phyloP scores from a whole-genome alignment of 108 stramenopile species.

The Stephanodiscus triporus region DNA sequence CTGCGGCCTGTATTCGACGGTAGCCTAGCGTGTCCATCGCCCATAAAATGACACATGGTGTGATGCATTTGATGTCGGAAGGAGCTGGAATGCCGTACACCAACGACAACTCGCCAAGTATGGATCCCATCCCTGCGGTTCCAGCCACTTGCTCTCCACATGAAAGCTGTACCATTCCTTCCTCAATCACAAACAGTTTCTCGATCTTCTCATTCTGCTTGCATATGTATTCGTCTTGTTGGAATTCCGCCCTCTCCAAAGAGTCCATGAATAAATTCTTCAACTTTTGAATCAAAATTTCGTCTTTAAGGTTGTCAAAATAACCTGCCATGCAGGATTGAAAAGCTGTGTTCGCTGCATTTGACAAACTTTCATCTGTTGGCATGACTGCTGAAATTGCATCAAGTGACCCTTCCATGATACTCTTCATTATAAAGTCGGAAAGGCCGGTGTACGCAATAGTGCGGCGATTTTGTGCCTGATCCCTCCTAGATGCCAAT shows the following conservation, averaged over 20 bases:
- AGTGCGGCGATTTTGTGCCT: slow-evolving; percentile 13
- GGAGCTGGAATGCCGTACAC: slow-evolving; percentile 52
- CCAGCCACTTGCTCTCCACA: slow-evolving; percentile 45
- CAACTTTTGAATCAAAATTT: slow-evolving; percentile 5
- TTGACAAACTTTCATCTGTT: slow-evolving; percentile 29
- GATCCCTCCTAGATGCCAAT: slow-evolving; percentile 33
- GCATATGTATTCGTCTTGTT: slow-evolving; percentile 38
- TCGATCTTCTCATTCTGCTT: slow-evolving; percentile 47
- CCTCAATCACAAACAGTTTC: slow-evolving; percentile 51
- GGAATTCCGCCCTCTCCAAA: slow-evolving; percentile 37
- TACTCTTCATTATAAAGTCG: slow-evolving; percentile 50
- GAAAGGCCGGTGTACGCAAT: slow-evolving; percentile 31
- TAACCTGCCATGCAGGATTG: slow-evolving; percentile 49
- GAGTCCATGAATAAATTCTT: slow-evolving; percentile 49
- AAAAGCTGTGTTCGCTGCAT: slow-evolving; percentile 37
- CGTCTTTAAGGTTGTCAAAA: slow-evolving; percentile 32
- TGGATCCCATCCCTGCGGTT: slow-evolving; percentile 34
- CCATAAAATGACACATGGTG: slow-evolving; percentile 48
- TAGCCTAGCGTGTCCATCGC: slow-evolving; percentile 46
- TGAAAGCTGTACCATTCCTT: slow-evolving; percentile 44
- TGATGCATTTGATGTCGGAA: slow-evolving; percentile 34
- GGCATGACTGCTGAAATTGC: slow-evolving; percentile 43
- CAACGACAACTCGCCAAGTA: slow-evolving; percentile 58
- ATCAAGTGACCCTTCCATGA: slow-evolving; percentile 33
- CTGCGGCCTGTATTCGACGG: slow-evolving; percentile 41